phyloP scores from a whole-genome alignment of 768 basidiomycete genomes.

The Trametes sanguinea region DNA sequence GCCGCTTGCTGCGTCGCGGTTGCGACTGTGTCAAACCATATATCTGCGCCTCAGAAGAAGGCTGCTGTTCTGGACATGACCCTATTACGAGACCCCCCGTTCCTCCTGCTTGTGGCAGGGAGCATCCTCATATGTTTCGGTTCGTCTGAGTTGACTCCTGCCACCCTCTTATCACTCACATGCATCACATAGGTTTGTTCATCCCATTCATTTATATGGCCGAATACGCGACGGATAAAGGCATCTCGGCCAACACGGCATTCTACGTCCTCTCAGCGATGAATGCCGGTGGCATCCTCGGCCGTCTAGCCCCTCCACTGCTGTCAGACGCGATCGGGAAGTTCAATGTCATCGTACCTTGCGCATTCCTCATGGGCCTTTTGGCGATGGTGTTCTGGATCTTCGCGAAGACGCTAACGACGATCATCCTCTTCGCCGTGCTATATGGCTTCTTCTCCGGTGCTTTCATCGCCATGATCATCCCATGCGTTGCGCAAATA shows the following conservation, averaged over 20 bases:
- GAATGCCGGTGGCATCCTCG: conserved; percentile 68
- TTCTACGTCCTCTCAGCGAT: conserved; percentile 65
- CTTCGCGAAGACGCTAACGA: conserved; percentile 41
- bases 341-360: conserved; percentile 66
- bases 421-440: conserved; percentile 53
- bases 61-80: conserved; percentile 27
- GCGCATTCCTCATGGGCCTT: conserved; percentile 64
- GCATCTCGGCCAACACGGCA: conserved; percentile 40
- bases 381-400: conserved; percentile 61
- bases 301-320: conserved; percentile 64
- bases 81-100: conserved; percentile 49
- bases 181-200: conserved; percentile 53
- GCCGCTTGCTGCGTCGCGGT: conserved; percentile 46
- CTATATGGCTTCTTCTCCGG: conserved; percentile 68
- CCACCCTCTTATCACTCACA: background rate
- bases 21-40: conserved; percentile 40
- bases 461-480: conserved; percentile 67
- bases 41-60: conserved; percentile 22
- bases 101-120: conserved; percentile 54
- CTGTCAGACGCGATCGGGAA: conserved; percentile 66
- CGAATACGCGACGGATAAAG: conserved; percentile 50
- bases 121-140: conserved; percentile 65
- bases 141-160: conserved; percentile 25
- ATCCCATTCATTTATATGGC: conserved; percentile 74
- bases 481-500: conserved; percentile 68